Conservation (phyloP, 1,139 yeast species). For the Candida tetrigidarum region DNA sequence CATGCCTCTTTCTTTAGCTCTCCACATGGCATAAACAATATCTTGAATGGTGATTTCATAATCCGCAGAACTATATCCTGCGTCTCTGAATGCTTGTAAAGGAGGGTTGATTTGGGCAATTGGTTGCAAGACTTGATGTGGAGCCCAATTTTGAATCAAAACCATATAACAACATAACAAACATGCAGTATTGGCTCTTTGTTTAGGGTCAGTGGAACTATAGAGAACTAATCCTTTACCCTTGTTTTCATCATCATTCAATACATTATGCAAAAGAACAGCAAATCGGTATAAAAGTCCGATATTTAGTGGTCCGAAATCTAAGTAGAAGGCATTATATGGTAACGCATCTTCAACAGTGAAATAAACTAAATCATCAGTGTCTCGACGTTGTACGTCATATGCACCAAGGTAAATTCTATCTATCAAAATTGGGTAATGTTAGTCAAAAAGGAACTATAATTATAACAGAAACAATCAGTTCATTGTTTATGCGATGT, state of each 20-base stretch:
- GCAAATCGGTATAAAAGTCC: constrained; percentile 96
- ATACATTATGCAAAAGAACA: constrained; percentile 86
- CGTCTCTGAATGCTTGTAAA: constrained; percentile 93
- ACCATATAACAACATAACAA: constrained; percentile 94
- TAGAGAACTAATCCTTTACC: constrained; percentile 91
- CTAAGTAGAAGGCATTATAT: constrained; percentile 91
- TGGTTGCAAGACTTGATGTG: constrained; percentile 96
- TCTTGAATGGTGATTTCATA: constrained; percentile 93
- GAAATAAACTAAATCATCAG: constrained; percentile 77
- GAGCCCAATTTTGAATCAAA: constrained; percentile 95
- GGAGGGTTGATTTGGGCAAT: constrained; percentile 93
- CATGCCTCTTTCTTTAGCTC: constrained; percentile 94
- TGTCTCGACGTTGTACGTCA: constrained; percentile 78
- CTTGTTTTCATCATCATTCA: constrained; percentile 82
- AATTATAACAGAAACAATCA: no score
- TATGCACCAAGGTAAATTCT: constrained; percentile 92
- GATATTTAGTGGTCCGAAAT: constrained; percentile 94
- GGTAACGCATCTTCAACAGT: constrained; percentile 92
- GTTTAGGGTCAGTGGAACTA: constrained; percentile 79
- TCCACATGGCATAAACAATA: constrained; percentile 94
- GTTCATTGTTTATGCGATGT: no score
- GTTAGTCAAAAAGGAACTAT: constrained; percentile 24
- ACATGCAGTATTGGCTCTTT: constrained; percentile 94
- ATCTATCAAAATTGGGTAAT: constrained; percentile 41
- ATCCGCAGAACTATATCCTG: constrained; percentile 96